These are phyloP conservation scores for Hysterium pulicare DNA, from an alignment of 2,329 filamentous ascomycete genomes.

Conservation along the genomic window DNA sequence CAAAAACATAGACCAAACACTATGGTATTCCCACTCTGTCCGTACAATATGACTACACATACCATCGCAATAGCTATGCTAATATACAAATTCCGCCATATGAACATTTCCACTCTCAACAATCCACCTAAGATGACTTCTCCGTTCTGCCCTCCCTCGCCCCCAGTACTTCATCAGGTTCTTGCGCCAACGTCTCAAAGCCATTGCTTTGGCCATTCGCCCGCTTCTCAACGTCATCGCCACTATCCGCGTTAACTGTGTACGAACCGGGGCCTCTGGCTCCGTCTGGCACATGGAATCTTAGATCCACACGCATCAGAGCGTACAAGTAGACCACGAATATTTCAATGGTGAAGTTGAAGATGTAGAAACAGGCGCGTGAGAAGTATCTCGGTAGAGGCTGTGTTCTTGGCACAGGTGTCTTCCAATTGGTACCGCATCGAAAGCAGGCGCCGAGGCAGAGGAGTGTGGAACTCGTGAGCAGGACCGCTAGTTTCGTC, in stretches of 20 bases:
- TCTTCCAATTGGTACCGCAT: constrained; percentile 55
- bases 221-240: neutral
- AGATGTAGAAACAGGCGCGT: constrained; percentile 73
- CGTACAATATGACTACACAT: too few relatives aligned
- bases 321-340: constrained; percentile 66
- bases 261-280: constrained; percentile 48
- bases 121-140: too few relatives aligned
- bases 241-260: constrained; percentile 6
- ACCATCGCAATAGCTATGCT: too few relatives aligned
- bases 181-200: too few relatives aligned
- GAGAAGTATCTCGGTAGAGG: constrained; percentile 66
- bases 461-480: constrained; percentile 58
- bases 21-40: too few relatives aligned
- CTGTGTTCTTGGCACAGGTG: constrained; percentile 44
- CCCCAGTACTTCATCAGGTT: too few relatives aligned
- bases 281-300: constrained; percentile 73
- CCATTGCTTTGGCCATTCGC: too few relatives aligned
- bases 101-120: too few relatives aligned
- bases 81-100: too few relatives aligned
- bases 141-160: too few relatives aligned
- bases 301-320: constrained; percentile 65
- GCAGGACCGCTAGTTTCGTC: constrained; percentile 64
- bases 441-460: constrained; percentile 69
- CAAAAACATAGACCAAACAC: too few relatives aligned
- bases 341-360: constrained; percentile 74